Percentiles rank a stretch among this genome's conserved stretches.
Evolutionary conservation across 768 basidiomycete species (phyloP).

Genomic region (Cystofilobasidium capitatum): DNA sequence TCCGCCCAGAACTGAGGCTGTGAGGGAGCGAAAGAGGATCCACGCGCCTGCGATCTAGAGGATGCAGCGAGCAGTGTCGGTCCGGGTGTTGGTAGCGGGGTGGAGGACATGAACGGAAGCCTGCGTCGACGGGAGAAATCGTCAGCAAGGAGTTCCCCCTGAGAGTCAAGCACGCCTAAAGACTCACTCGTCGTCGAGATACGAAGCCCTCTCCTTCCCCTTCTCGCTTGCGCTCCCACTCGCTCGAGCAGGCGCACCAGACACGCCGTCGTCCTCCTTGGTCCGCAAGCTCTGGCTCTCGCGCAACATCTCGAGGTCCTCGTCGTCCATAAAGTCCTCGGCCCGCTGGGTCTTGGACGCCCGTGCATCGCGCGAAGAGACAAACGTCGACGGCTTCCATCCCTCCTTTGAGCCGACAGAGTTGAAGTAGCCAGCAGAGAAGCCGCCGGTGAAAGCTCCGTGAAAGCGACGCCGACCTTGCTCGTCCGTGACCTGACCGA

Average conservation of each 20-base stretch:
- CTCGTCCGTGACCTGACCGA: conserved; percentile 71
- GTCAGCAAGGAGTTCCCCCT: conserved; percentile 37
- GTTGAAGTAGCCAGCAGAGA: conserved; percentile 95
- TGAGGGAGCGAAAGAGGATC: no score
- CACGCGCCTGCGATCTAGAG: no score
- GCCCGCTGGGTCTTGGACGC: conserved; percentile 46
- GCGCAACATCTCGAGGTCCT: conserved; percentile 74
- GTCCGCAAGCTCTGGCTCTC: conserved; percentile 67
- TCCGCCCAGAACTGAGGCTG: conserved; percentile 65
- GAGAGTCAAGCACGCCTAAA: background rate
- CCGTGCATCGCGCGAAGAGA: conserved; percentile 72
- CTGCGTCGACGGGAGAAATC: conserved; percentile 42
- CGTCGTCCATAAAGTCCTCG: conserved; percentile 98
- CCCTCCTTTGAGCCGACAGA: conserved; percentile 94
- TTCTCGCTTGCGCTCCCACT: conserved; percentile 1
- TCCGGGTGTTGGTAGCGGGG: conserved; percentile 58
- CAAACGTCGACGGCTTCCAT: conserved; percentile 89
- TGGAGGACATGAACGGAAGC: conserved; percentile 27
- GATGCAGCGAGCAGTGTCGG: conserved; percentile 47
- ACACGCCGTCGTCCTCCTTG: conserved; percentile 57
- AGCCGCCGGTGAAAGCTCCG: conserved; percentile 96
- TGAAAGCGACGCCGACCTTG: conserved; percentile 86
- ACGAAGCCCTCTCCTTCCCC: conserved; percentile 1
- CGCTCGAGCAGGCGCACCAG: background rate
- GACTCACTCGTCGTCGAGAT: conserved; percentile 10